These are phyloP conservation scores for Acer yangbiense DNA, from an alignment of 345 rosid genomes.

Conservation along the genomic window DNA sequence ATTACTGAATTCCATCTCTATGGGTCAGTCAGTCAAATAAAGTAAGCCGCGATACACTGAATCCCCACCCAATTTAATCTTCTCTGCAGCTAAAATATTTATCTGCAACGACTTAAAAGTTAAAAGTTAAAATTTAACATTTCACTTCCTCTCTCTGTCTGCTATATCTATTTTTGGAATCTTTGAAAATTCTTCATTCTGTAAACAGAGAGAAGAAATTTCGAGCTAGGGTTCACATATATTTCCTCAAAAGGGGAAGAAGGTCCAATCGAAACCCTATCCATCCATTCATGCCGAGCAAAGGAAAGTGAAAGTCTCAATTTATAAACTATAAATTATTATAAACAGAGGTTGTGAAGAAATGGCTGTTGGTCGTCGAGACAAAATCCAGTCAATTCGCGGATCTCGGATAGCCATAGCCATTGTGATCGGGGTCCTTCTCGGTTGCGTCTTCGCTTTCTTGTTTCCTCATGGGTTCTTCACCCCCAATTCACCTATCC, in stretches of 20 bases:
- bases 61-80: background rate
- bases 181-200: background rate
- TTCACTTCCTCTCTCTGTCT: background rate
- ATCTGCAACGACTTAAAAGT: slow-evolving; percentile 5
- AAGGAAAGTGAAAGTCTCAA: background rate
- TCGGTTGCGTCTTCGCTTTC: slow-evolving; percentile 72
- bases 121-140: background rate
- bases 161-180: background rate
- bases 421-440: slow-evolving; percentile 61
- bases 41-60: slow-evolving; percentile 4
- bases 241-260: background rate
- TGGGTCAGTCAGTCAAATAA: background rate
- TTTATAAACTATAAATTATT: background rate
- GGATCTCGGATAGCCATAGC: slow-evolving; percentile 80
- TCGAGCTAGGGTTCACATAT: background rate
- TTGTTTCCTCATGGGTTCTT: slow-evolving; percentile 72
- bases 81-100: background rate
- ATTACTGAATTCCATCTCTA: background rate
- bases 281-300: slow-evolving; percentile 2
- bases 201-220: background rate
- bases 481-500: slow-evolving; percentile 34
- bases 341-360: slow-evolving; percentile 10
- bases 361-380: slow-evolving; percentile 78
- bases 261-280: background rate
- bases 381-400: slow-evolving; percentile 58